Conservation (phyloP, 768 basidiomycete genomes). For the Trametopsis cervina region DNA sequence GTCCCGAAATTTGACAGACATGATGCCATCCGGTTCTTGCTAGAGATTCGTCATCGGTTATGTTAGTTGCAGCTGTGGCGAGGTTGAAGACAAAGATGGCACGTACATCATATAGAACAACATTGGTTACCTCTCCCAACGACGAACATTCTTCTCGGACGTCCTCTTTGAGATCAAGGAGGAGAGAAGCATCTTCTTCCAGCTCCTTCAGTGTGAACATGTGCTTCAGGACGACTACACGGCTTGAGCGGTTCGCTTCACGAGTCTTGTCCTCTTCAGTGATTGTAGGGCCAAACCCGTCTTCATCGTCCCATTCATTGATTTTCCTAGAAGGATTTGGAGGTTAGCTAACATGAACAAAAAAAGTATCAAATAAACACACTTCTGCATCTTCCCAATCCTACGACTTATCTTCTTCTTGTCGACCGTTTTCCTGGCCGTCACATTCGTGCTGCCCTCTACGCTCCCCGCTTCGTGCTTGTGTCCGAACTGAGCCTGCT, state of each 20-base stretch:
- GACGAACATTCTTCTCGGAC: constrained; percentile 89
- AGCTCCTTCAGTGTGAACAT: constrained; percentile 91
- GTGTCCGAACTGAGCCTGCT: constrained; percentile 73
- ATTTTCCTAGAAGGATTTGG: constrained; percentile 58
- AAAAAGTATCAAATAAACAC: constrained; percentile 17
- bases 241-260: constrained; percentile 45
- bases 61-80: no score
- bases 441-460: constrained; percentile 33
- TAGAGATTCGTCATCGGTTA: constrained; percentile 33
- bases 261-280: constrained; percentile 46
- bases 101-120: constrained; percentile 90
- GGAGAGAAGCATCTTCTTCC: constrained; percentile 74
- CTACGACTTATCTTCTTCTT: constrained; percentile 72
- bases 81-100: neutral
- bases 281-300: constrained; percentile 75
- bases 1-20: constrained; percentile 95
- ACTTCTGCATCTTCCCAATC: constrained; percentile 88
- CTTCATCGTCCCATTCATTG: constrained; percentile 91
- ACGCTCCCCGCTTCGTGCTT: constrained; percentile 40
- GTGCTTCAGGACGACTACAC: constrained; percentile 89
- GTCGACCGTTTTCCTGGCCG: constrained; percentile 57
- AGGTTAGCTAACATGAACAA: neutral
- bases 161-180: constrained; percentile 93
- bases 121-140: constrained; percentile 92
- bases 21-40: constrained; percentile 90